Evolutionary conservation across 495 filamentous ascomycete species (phyloP), one percentile per base, ranked within the genome.

Genomic region (Bacidia rubella): DNA sequence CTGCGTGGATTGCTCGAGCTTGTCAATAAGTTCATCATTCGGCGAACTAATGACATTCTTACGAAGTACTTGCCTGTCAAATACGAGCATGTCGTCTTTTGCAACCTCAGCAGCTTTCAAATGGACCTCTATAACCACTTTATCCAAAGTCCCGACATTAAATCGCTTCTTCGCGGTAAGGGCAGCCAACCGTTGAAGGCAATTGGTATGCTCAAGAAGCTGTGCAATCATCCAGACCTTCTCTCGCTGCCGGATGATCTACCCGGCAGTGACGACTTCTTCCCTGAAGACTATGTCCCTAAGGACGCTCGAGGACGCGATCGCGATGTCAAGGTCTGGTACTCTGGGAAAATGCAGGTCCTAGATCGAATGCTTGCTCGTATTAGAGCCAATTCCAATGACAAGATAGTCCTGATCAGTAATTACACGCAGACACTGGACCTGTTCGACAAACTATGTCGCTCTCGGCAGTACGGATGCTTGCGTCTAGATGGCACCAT

Each of bases 41-140:
- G 92, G 41, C 81, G 92, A 24, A 97, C 90, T 0, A 99, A 99
- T 74, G 92, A 99, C 63, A 90, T 99, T 50, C 70, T 99, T 19
- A 95, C 90, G 38, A 97, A 99, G 64, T 99, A 99, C 66, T 76
- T 99, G 45, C 93, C 92, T 2, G 80, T 97, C 68, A 99, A 99
- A 69, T 99, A 99, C 68, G 92, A 99, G 62, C 92, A 99, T 66
- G 92, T 99, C 25, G 93, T 99, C n/a, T 99, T 99, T 71, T 99
- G 92, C 74, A 94, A 93, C 60, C 75, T 95, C 27, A 83, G 90
- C 21, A 82, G 85, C 0, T 97, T 99, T 69, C 92, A 99, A 64
- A 71, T 89, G 42, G 86, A 82, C 54, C 73, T 99, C 5, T 99
- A 99, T 68, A 94, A 92, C 58, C 82, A 95, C 65, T 99, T 99